Evolutionary conservation across 352 stramenopile genomes (phyloP), one percentile per base, ranked within the genome.

Genomic region (Pythium pyrilobum): DNA sequence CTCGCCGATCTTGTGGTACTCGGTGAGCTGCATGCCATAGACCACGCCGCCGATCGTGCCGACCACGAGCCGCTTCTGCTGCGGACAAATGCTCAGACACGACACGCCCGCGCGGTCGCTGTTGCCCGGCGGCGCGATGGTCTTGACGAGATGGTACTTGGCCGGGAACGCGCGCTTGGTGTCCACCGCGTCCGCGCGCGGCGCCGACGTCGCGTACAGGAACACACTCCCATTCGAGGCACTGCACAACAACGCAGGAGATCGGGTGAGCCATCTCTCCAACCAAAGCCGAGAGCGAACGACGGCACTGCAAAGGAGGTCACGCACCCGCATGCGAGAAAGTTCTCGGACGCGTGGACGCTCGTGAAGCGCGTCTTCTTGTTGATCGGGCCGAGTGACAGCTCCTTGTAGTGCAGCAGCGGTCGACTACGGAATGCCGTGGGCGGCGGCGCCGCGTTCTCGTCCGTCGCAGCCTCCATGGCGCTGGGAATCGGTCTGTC

Each of bases 121-220:
- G 7, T 40, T 82, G 39, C 67, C 77, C 33, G 68, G 77, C 13
- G 81, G 77, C 18, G 81, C 67, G 59, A 95, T 92, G 66, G 87
- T 88, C 62, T 95, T 95, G n/a, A 95, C 80, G 31, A 95, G 56
- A 63, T 88, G 80, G 52, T 89, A 92, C 58, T 90, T 90, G 53
- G 66, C 52, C 31, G 72, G 52, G 39, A 69, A 64, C 29, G 55
- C 49, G 6, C 59, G 59, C 52, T 71, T 77, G 20, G 50, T 34
- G 18, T 84, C 72, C 5, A 29, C 49, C 56, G 39, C 52, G 16
- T 69, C 67, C 25, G 69, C 8, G 1, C 62, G 54, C 25, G 31
- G 50, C 12, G 61, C 63, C 7, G 82, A 87, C 53, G 78, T 89
- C 31, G 77, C 84, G 52, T 91, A 93, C 31, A 95, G 62, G 46